phyloP scores from a whole-genome alignment of 83 land plant species.

The Picea mariana region DNA sequence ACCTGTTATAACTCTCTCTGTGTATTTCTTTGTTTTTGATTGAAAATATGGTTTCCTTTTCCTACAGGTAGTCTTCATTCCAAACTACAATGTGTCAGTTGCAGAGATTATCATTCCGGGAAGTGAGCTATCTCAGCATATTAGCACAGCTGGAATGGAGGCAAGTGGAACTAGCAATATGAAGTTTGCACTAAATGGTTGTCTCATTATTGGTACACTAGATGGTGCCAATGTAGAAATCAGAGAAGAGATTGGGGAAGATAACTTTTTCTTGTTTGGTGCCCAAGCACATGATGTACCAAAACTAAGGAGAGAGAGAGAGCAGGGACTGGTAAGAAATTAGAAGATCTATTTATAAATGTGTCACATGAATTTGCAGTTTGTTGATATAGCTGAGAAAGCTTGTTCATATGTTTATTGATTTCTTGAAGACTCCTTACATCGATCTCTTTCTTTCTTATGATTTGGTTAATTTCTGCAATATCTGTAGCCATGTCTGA shows the following conservation, averaged over 20 bases:
- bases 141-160: conserved; percentile 98
- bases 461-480: not conserved
- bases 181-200: conserved; percentile 97
- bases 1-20: too few relatives aligned
- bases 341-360: not conserved
- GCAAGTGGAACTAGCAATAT: conserved; percentile 99
- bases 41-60: too few relatives aligned
- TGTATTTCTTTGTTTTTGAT: too few relatives aligned
- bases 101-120: conserved; percentile 94
- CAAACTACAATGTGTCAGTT: conserved; percentile 94
- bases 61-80: conserved; percentile 93
- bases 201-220: conserved; percentile 92
- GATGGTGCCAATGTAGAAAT: conserved; percentile 99
- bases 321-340: conserved; percentile 69
- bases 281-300: conserved; percentile 87
- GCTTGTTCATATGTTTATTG: not conserved
- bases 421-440: not conserved
- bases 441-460: not conserved
- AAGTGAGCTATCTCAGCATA: conserved; percentile 97
- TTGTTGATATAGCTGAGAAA: not conserved
- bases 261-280: conserved; percentile 97
- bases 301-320: conserved; percentile 75
- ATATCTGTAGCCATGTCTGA: not conserved
- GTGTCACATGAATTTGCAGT: not conserved
- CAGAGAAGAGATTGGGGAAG: conserved; percentile 85